Percentiles rank a stretch among this genome's conserved stretches.
Conservation (phyloP, 106 monocot species). For the Dendrobium catenatum region DNA sequence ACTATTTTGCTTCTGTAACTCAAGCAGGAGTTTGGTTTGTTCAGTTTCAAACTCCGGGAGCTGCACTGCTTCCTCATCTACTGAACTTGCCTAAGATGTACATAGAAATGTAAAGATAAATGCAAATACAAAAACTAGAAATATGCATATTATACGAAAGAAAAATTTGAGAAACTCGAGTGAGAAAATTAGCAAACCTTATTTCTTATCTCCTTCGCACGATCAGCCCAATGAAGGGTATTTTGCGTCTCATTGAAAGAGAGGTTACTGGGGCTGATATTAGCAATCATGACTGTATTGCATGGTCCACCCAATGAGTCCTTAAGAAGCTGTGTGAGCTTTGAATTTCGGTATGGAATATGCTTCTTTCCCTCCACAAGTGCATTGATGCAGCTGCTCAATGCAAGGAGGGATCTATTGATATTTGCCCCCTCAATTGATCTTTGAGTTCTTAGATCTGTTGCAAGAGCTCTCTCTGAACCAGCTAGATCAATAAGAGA, state of each 20-base stretch:
- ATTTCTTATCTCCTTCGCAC: constrained; percentile 86
- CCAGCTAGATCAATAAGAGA: constrained; percentile 95
- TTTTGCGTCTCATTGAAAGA: constrained; percentile 90
- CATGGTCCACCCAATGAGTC: constrained; percentile 89
- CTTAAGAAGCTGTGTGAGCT: constrained; percentile 96
- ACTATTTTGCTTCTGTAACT: constrained; percentile 78
- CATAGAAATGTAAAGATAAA: not conserved
- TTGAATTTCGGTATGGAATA: constrained; percentile 94
- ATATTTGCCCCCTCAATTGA: constrained; percentile 95
- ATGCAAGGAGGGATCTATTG: constrained; percentile 86
- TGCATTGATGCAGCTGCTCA: constrained; percentile 96
- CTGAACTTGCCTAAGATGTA: constrained; percentile 30
- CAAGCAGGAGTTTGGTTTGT: constrained; percentile 68
- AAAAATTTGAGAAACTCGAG: not conserved
- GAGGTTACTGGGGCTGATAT: constrained; percentile 74
- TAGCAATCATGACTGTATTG: constrained; percentile 98
- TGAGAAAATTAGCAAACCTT: constrained; percentile 40
- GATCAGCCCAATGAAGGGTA: constrained; percentile 97
- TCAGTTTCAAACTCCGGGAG: constrained; percentile 43
- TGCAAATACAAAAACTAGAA: not conserved
- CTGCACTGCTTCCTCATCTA: constrained; percentile 35
- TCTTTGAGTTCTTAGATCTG: constrained; percentile 73
- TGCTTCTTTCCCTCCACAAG: constrained; percentile 98
- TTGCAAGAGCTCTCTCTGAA: constrained; percentile 87
- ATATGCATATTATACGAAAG: not conserved